These are phyloP conservation scores for Sporothrix variecibatus DNA, from an alignment of 2,329 filamentous ascomycete genomes.

Conservation along the genomic window DNA sequence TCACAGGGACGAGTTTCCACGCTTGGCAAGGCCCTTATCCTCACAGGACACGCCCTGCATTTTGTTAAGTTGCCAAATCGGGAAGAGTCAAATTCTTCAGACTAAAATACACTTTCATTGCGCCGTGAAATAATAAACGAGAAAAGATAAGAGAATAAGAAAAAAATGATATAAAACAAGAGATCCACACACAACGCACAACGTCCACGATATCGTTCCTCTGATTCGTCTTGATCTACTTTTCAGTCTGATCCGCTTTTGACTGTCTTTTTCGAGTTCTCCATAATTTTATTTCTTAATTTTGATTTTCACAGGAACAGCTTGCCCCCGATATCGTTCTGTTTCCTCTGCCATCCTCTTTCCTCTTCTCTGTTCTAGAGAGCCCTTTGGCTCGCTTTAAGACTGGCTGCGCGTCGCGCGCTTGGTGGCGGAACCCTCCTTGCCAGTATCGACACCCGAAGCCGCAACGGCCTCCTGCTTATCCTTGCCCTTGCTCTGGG, in stretches of 20 bases:
- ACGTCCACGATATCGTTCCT: background rate
- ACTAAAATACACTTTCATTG: conserved; percentile 23
- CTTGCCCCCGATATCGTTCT: background rate
- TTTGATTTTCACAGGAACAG: background rate
- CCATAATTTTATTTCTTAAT: background rate
- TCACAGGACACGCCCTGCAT: background rate
- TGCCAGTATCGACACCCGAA: conserved; percentile 66
- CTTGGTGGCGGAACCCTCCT: conserved; percentile 64
- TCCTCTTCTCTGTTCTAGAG: background rate
- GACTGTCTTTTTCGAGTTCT: background rate
- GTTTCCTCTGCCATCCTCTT: background rate
- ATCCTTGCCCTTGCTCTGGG: conserved; percentile 67
- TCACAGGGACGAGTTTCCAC: background rate
- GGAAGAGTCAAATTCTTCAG: background rate
- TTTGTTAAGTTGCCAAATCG: conserved; percentile 12
- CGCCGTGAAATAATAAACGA: conserved; percentile 18
- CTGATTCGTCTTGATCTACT: background rate
- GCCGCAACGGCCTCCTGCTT: conserved; percentile 61
- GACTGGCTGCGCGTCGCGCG: conserved; percentile 58
- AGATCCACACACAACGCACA: conserved; percentile 1
- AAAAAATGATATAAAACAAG: conserved; percentile 6
- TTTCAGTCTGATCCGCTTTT: conserved; percentile 15
- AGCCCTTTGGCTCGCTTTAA: conserved; percentile 37
- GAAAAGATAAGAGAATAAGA: background rate
- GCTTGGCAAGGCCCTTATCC: background rate